Base-by-base conservation (phyloP, 2,329 filamentous ascomycete genomes). In the Ophiostoma piceae region DNA sequence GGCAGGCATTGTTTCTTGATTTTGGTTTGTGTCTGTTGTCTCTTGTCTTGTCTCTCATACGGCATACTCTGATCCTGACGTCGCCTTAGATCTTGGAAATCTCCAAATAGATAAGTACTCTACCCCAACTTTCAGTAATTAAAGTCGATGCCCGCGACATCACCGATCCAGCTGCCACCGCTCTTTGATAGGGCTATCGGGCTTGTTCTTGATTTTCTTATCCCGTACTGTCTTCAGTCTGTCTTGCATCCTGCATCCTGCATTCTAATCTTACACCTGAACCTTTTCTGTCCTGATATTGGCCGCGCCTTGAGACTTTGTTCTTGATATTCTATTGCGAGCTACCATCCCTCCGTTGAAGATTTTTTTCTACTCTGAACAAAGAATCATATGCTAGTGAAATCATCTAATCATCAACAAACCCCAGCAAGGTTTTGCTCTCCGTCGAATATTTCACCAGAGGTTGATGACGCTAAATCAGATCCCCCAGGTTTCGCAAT, bases 401-500 rank as follows among this genome's bases (percentile, higher is more conserved):
- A 57, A 3, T 57, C 51, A 11, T 57, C 51, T 12, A 29, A 8
- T 12, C n/a, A 29, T 26, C 1, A 9, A 32, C 3, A 3, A 32
- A 29, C 14, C 57, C 11, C 11, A 60, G 7, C 3, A 22, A 26
- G 12, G 12, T 8, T 57, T 14, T 57, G 8, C 11, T 57, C 6
- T 57, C 51, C 51, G n/a, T 26, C 51, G 5, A 26, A 11, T 26
- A 19, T 26, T 57, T 26, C 51, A 26, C 11, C 22, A 26, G n/a
- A 22, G 26, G 26, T 60, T 68, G 16, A 22, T 39, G 16, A 37
- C 47, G 32, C 66, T 65, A 65, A 39, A 37, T 65, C 62, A 65
- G 62, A 65, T 65, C 62, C 62, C 62, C 62, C 62, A 32, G 62
- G 16, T 65, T 65, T 65, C 16, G 57, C 57, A 14, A 60, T 29